Base-by-base conservation (phyloP, 1,284 basidiomycete genomes). In the Athelia psychrophila region DNA sequence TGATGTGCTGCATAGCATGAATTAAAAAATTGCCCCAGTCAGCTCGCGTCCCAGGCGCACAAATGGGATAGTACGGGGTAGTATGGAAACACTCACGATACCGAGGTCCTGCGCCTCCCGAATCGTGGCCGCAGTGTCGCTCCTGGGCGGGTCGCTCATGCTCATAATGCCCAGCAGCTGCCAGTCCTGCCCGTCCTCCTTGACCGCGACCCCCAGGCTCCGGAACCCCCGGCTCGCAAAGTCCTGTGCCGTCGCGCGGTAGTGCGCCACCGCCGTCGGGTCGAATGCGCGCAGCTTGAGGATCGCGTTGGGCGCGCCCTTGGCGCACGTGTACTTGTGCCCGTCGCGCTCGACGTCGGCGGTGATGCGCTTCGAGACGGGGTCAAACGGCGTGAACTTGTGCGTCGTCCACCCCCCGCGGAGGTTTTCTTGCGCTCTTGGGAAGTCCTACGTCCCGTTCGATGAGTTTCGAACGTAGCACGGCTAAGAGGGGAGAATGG, bases 291-390 rank as follows among this genome's bases (percentile, higher is more conserved):
- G 64, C 51, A 80, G 67, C 59, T 76, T 78, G 56, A 80, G 65
- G 44, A 81, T 79, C 27, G 78, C 74, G 62, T 80, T 80, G 46
- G 79, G 78, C 15, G 79, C 78, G 59, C 79, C 79, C 65, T 80
- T 81, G 49, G 77, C 78, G 54, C 73, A 75, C 15, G 69, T 76
- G 64, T 71, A 80, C 51, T 65, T 63, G 61, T 74, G 73, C 48
- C 78, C 78, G 55, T 79, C 72, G 56, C 73, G 71, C 53, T 75
- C 73, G 25, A 81, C 77, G 59, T 80, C 79, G 46, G 79, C 74
- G 45, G 77, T 79, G 62, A 80, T 81, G 49, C 79, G 75, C 66
- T 80, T 81, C 47, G 76, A 78, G 47, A 80, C 79, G 23, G 79
- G 79, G 61, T 80, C 78, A 64, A 80, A 80, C 25, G 79, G 79